Evolutionary conservation across 257 asterid genomes (phyloP).

Genomic region (Lithospermum erythrorhizon): DNA sequence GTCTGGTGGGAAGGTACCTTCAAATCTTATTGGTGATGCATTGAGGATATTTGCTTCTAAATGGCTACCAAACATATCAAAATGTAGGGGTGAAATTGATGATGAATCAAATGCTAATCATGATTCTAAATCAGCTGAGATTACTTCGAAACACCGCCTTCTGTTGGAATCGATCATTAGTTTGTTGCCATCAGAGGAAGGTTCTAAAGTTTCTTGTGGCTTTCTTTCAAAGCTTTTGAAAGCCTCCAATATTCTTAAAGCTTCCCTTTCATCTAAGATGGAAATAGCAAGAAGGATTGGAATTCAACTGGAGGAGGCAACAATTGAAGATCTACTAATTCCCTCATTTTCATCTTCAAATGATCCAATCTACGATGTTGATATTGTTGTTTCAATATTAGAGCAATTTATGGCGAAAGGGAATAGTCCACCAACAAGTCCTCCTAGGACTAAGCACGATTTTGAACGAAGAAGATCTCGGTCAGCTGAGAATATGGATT

Average conservation of each 20-base stretch:
- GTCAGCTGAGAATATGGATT: conserved; percentile 59
- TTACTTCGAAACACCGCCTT: conserved; percentile 39
- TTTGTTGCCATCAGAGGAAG: conserved; percentile 59
- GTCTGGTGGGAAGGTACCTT: conserved; percentile 57
- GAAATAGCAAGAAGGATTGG: conserved; percentile 58
- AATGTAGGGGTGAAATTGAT: conserved; percentile 18
- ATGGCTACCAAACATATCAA: conserved; percentile 59
- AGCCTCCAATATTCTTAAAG: conserved; percentile 57
- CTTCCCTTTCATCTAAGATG: conserved; percentile 53
- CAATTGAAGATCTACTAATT: conserved; percentile 49
- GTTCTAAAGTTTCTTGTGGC: conserved; percentile 53
- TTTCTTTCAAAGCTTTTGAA: conserved; percentile 65
- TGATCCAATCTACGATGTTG: conserved; percentile 43
- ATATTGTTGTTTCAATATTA: conserved; percentile 41
- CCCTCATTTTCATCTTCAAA: conserved; percentile 33
- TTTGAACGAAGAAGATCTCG: conserved; percentile 66
- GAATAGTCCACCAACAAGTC: conserved; percentile 78
- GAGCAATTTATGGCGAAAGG: conserved; percentile 66
- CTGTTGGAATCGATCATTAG: conserved; percentile 73
- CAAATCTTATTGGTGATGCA: conserved; percentile 57
- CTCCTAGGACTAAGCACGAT: conserved; percentile 36
- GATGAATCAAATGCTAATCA: conserved; percentile 9
- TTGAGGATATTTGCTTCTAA: conserved; percentile 54
- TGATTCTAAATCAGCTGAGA: conserved; percentile 26
- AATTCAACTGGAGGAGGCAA: conserved; percentile 68